Percentiles rank a stretch among this genome's conserved stretches.
phyloP scores from a whole-genome alignment of 2,329 filamentous ascomycete species.

The Hypoxylon sp. region DNA sequence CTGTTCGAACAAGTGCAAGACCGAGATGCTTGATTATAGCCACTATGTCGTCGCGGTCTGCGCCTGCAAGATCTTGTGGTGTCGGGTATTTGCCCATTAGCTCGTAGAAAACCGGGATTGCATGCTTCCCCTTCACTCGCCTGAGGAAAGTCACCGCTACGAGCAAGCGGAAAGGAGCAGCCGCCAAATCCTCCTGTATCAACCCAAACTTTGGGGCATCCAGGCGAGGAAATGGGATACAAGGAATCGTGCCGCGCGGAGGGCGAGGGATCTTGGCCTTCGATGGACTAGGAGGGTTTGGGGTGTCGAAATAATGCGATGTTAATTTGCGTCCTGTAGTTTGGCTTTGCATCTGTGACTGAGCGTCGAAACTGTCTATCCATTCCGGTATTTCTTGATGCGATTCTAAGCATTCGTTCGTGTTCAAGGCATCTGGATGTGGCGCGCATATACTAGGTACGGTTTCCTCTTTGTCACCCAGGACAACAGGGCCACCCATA shows the following conservation, averaged over 20 bases:
- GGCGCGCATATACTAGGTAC: background rate
- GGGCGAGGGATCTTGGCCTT: conserved; percentile 47
- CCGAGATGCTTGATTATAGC: conserved; percentile 75
- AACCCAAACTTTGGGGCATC: conserved; percentile 73
- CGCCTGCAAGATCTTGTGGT: conserved; percentile 67
- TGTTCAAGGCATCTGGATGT: background rate
- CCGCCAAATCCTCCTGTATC: conserved; percentile 80
- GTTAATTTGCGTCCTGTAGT: conserved; percentile 42
- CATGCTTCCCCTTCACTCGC: conserved; percentile 75
- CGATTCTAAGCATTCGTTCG: background rate
- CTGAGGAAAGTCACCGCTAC: conserved; percentile 87
- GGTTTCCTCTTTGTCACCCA: conserved; percentile 8
- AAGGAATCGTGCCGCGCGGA: conserved; percentile 58
- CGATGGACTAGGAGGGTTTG: conserved; percentile 4
- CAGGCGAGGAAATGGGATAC: conserved; percentile 73
- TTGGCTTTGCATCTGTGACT: conserved; percentile 8
- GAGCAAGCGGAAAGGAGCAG: conserved; percentile 80
- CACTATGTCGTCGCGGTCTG: conserved; percentile 63
- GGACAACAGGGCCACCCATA: conserved; percentile 29
- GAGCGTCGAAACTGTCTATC: background rate
- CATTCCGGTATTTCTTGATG: background rate
- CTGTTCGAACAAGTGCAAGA: conserved; percentile 72
- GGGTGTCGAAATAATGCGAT: conserved; percentile 48
- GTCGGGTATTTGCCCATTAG: conserved; percentile 76
- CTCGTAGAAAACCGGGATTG: conserved; percentile 77